A percentile compares a stretch with the other conserved stretches of the same genome.
Conservation (phyloP, 2,329 filamentous ascomycete genomes). For the Fusarium sp. region DNA sequence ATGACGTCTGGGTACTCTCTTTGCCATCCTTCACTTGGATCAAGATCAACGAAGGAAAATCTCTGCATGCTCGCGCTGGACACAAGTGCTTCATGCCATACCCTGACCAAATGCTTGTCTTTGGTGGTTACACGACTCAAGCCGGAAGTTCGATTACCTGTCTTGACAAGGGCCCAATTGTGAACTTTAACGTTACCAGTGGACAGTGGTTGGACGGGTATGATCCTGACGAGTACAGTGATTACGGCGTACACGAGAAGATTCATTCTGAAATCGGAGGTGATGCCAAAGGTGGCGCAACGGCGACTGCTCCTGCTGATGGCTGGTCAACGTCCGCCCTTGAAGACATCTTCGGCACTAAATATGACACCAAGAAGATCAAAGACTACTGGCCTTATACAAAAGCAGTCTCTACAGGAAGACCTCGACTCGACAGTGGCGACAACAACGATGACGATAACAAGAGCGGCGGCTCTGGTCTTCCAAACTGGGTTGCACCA, state of each 20-base stretch:
- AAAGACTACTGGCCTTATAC: constrained; percentile 71
- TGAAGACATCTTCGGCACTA: constrained; percentile 62
- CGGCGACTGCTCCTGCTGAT: constrained; percentile 71
- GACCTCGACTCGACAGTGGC: constrained; percentile 28
- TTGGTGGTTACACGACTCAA: constrained; percentile 72
- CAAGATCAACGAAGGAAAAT: constrained; percentile 59
- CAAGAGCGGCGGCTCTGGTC: constrained; percentile 50
- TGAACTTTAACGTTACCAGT: constrained; percentile 79
- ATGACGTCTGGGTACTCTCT: constrained; percentile 85
- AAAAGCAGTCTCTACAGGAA: constrained; percentile 42
- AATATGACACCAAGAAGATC: constrained; percentile 69
- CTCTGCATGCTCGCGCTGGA: constrained; percentile 71
- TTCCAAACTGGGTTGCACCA: constrained; percentile 69
- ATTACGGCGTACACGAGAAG: constrained; percentile 76
- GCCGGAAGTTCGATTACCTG: constrained; percentile 53
- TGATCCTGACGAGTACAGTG: constrained; percentile 69
- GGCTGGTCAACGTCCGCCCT: constrained; percentile 66
- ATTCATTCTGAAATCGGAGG: constrained; percentile 78
- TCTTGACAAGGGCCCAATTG: constrained; percentile 64
- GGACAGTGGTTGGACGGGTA: constrained; percentile 78
- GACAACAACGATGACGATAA: constrained; percentile 29
- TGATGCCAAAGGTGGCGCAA: constrained; percentile 74
- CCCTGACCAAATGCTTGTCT: constrained; percentile 82
- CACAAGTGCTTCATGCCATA: constrained; percentile 82
- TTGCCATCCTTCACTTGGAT: constrained; percentile 87